Evolutionary conservation across 148 eudicot species (phyloP), one percentile per base, ranked within the genome.

Genomic region (Spergularia marina): DNA sequence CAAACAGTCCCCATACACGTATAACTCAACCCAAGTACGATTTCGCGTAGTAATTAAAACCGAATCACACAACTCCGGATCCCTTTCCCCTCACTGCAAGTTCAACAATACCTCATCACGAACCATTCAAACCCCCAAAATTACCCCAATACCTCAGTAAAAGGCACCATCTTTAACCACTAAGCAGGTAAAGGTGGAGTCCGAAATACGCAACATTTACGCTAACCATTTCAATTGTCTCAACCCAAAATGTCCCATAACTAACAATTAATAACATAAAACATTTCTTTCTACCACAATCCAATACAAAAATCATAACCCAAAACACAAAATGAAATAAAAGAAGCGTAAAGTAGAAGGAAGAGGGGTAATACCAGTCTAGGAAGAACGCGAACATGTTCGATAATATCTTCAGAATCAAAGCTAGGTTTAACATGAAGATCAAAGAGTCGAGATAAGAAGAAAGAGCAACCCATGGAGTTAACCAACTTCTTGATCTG

Each of bases 401-500:
- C 98, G 30, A 94, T 56, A 49, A 91, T 54, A 4, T 88, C 89
- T 5, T 79, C 76, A 5, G 94, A 87, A 10, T 78, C 94, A 44
- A 88, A 86, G 0, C 57, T 80, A 6, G 88, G 66, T 10, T 84
- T 75, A 64, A 91, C 90, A 76, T 94, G 85, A 23, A 94, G 90
- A 65, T 94, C 89, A 76, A 91, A 94, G 5, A 90, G 78, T 15
- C 98, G 72, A 11, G 97, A 91, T 53, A 91, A 79, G 16, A 94
- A 94, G 41, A 82, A 84, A 0, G 93, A 79, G 0, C 74, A 75
- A 0, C 98, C 97, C 49, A 85, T 30, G 17, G 86, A 90, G 54
- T 73, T 81, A 17, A 91, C 92, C 13, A 94, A 96, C 82, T 94
- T 94, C 87, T 84, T 90, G 47, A 94, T 89, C 87, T 94, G 98